Evolutionary conservation across 1,139 yeast genomes (phyloP), one percentile per base, ranked within the genome.

Genomic region (Yamadazyma mexicana): DNA sequence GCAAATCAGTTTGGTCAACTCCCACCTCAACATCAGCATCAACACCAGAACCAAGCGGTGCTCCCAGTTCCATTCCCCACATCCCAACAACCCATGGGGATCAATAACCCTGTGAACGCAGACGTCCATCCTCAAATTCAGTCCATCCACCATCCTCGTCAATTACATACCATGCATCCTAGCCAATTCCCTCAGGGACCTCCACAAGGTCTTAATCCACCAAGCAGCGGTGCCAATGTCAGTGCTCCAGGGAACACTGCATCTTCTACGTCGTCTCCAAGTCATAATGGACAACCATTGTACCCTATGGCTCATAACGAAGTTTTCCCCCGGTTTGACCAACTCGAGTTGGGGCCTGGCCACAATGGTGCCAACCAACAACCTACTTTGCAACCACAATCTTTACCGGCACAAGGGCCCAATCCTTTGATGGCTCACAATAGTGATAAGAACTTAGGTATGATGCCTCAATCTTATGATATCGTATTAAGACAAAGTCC

Each of bases 401-500:
- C 5, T 20, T 20, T 20, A 20, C 22, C 22, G 8, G 8, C 22
- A 20, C 22, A 20, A 20, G 22, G 25, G 20, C 17, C 17, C 12
- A 14, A 31, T 18, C 24, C 10, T n/a, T n/a, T n/a, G 18, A 9
- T 31, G 22, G 33, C 3, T 4, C 5, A 15, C 9, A 16, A 15
- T 16, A 11, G 16, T 6, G 34, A 32, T 9, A 23, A 22, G 6
- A 24, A 10, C 6, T 23, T 14, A 3, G 17, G 29, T 10, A 24
- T 12, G 6, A 33, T 25, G 20, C 12, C 37, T n/a, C 82, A 77
- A 50, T 74, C 78, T 31, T 86, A 79, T 55, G 94, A 86, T 38
- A 69, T 78, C 40, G 84, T 87, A 35, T 66, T 85, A 47, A 75
- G 87, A 62, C 89, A 85, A 61, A 73, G 92, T 4, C 95, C 95